Conservation (phyloP, 768 basidiomycete genomes). For the Tulasnella sp. region DNA sequence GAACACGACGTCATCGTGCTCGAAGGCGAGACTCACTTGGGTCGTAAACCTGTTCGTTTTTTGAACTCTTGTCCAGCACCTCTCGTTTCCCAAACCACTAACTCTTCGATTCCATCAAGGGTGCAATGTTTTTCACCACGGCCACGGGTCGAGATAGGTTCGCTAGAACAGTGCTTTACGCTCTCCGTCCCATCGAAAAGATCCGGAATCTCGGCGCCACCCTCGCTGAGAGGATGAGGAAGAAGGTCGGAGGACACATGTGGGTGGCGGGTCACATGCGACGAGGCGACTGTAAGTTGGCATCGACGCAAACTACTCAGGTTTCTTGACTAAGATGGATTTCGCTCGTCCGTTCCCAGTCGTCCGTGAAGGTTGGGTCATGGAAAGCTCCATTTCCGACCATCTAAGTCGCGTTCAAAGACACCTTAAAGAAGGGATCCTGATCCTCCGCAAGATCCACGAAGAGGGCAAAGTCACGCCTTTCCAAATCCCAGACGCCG, state of each 20-base stretch:
- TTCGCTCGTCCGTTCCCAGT: no score
- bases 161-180: slow-evolving; percentile 37
- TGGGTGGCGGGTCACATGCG: slow-evolving; percentile 31
- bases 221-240: slow-evolving; percentile 38
- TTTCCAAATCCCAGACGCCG: slow-evolving; percentile 23
- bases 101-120: slow-evolving; percentile 32
- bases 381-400: slow-evolving; percentile 38
- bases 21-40: slow-evolving; percentile 42
- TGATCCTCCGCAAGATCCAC: slow-evolving; percentile 10
- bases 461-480: not conserved
- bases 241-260: slow-evolving; percentile 28
- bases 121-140: slow-evolving; percentile 38
- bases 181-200: slow-evolving; percentile 34
- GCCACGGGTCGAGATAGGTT: slow-evolving; percentile 36
- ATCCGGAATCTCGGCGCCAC: slow-evolving; percentile 35
- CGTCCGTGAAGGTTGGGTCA: slow-evolving; percentile 38
- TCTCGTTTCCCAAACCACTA: not conserved
- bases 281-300: slow-evolving; percentile 29
- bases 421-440: slow-evolving; percentile 34
- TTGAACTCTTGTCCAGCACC: not conserved
- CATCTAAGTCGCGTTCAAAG: slow-evolving; percentile 40
- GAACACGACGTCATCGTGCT: slow-evolving; percentile 42
- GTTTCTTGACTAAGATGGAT: not conserved
- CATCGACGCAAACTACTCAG: not conserved
- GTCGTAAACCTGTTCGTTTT: slow-evolving; percentile 38